Evolutionary conservation across 345 rosid genomes (phyloP).

Genomic region (Theobroma cacao): DNA sequence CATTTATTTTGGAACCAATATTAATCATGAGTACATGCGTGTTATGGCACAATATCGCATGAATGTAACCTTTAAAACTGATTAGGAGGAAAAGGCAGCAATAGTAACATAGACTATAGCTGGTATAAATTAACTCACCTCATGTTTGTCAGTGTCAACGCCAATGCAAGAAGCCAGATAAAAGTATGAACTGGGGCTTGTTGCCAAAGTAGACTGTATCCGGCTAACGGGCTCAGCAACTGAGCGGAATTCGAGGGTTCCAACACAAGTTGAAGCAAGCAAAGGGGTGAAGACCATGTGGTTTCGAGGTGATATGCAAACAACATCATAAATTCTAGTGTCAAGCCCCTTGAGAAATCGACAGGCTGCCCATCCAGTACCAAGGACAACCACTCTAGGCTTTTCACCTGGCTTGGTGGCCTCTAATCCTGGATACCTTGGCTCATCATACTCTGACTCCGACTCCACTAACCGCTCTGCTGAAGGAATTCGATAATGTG

Average conservation of each 20-base stretch:
- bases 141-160: conserved; percentile 64
- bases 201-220: conserved; percentile 76
- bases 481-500: conserved; percentile 30
- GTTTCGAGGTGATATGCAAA: conserved; percentile 76
- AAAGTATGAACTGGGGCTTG: conserved; percentile 76
- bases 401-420: conserved; percentile 65
- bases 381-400: conserved; percentile 72
- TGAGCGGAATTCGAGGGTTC: conserved; percentile 87
- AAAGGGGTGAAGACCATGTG: conserved; percentile 87
- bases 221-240: conserved; percentile 83
- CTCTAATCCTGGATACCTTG: conserved; percentile 48
- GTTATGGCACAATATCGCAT: neutral
- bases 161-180: conserved; percentile 76
- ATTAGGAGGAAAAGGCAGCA: neutral
- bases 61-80: neutral
- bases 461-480: conserved; percentile 35
- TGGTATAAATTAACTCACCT: conserved; percentile 38
- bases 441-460: conserved; percentile 39
- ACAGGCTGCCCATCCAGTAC: conserved; percentile 85
- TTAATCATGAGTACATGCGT: neutral
- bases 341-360: conserved; percentile 68
- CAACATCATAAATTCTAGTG: conserved; percentile 52
- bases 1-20: neutral
- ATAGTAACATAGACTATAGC: neutral
- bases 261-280: conserved; percentile 76